Percentiles rank a stretch among this genome's conserved stretches.
These are phyloP conservation scores for Coemansia sp. DNA, from an alignment of 192 early-diverging fungal genomes.

Conservation along the genomic window DNA sequence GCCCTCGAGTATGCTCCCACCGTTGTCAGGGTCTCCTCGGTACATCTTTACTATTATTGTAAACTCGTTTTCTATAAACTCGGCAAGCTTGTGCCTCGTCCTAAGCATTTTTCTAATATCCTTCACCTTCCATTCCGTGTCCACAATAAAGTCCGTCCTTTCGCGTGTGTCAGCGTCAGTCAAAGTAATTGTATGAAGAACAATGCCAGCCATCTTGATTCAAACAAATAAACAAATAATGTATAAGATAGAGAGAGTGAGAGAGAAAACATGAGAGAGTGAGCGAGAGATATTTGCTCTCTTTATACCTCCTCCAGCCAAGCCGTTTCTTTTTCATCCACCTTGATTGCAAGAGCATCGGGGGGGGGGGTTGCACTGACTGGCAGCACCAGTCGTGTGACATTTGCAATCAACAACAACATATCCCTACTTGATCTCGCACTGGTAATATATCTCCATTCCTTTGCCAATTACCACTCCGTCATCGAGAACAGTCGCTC, in stretches of 20 bases:
- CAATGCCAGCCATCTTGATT: background rate
- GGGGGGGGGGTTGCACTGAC: too few relatives aligned
- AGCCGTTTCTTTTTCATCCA: too few relatives aligned
- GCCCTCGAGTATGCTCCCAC: background rate
- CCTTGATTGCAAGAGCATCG: background rate
- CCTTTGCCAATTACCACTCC: background rate
- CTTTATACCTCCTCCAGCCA: too few relatives aligned
- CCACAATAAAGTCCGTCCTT: background rate
- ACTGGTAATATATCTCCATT: background rate
- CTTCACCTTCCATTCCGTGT: background rate
- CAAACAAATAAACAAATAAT: background rate
- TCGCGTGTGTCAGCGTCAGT: background rate
- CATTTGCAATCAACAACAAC: too few relatives aligned
- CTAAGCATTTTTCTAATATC: background rate
- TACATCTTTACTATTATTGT: background rate
- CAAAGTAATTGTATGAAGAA: background rate
- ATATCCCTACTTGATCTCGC: too few relatives aligned
- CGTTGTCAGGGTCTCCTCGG: background rate
- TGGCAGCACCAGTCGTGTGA: too few relatives aligned
- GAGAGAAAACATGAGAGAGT: too few relatives aligned
- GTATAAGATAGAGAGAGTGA: too few relatives aligned
- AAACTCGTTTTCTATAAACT: background rate
- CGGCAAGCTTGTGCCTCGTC: background rate
- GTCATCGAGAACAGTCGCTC: background rate
- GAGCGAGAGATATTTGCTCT: background rate